Evolutionary conservation across 2,329 filamentous ascomycete genomes (phyloP).

Genomic region (Colletotrichum sp.): DNA sequence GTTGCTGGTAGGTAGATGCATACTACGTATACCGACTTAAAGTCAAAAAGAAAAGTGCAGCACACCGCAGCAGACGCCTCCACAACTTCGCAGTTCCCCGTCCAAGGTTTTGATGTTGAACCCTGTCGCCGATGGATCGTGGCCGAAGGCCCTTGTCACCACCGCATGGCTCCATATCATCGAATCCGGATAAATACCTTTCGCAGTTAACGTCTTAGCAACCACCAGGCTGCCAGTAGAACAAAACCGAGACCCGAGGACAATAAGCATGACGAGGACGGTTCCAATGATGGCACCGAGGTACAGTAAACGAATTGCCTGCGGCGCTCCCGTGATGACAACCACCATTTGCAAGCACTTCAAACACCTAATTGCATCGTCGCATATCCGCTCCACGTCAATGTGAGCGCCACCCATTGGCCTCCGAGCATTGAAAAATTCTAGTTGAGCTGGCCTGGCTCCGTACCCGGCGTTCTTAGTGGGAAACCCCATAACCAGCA

Average conservation of each 20-base stretch:
- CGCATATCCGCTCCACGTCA: background rate
- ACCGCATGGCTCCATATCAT: background rate
- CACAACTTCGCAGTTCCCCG: background rate
- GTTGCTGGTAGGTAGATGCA: background rate
- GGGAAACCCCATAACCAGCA: background rate
- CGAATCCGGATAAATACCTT: background rate
- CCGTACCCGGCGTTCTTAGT: background rate
- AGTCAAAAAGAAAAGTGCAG: background rate
- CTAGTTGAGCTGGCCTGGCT: constrained; percentile 1
- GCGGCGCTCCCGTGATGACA: background rate
- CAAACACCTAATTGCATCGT: background rate
- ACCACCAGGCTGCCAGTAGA: background rate
- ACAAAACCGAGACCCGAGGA: background rate
- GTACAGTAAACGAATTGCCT: background rate
- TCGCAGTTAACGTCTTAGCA: background rate
- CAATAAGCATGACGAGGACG: background rate
- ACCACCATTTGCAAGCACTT: background rate
- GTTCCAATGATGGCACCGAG: background rate
- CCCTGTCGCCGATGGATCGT: background rate
- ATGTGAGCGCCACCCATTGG: background rate
- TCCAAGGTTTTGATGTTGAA: background rate
- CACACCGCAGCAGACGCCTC: background rate
- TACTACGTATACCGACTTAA: background rate
- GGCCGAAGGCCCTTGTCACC: background rate
- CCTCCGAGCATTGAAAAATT: background rate